phyloP scores from a whole-genome alignment of 2,329 filamentous ascomycete species.

The Diplodia sapinea region DNA sequence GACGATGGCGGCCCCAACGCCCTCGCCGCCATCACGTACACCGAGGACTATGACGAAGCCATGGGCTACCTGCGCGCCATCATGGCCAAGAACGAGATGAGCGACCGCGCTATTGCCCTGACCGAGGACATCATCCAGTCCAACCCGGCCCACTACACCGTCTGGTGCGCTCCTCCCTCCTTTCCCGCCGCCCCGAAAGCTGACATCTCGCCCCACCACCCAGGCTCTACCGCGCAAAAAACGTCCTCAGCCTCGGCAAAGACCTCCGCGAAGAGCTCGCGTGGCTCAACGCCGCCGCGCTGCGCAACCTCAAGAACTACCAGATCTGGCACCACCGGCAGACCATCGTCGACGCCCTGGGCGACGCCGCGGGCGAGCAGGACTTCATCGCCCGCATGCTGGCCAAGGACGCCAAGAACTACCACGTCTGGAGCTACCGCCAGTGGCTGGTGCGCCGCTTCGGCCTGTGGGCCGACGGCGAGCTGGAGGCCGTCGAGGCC shows the following conservation, averaged over 20 bases:
- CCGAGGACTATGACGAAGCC: slow-evolving; percentile 86
- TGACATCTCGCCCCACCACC: not conserved
- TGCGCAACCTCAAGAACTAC: slow-evolving; percentile 93
- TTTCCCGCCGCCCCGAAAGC: not conserved
- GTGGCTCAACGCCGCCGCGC: slow-evolving; percentile 85
- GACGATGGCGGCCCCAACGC: slow-evolving; percentile 77
- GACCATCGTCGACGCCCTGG: slow-evolving; percentile 62
- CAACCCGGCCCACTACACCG: slow-evolving; percentile 97
- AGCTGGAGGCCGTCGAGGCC: slow-evolving; percentile 73
- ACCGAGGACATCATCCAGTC: slow-evolving; percentile 89
- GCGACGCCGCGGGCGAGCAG: slow-evolving; percentile 69
- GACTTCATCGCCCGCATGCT: slow-evolving; percentile 83
- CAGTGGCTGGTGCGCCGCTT: slow-evolving; percentile 75
- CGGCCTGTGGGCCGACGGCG: slow-evolving; percentile 60
- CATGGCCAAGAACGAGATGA: slow-evolving; percentile 88
- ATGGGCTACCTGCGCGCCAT: slow-evolving; percentile 92
- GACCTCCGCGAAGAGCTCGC: slow-evolving; percentile 73
- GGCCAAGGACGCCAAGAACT: slow-evolving; percentile 88
- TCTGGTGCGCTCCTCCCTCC: slow-evolving; percentile 66
- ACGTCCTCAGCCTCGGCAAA: slow-evolving; percentile 70
- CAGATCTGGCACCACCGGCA: slow-evolving; percentile 85
- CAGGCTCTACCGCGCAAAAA: slow-evolving; percentile 84
- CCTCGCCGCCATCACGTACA: slow-evolving; percentile 91
- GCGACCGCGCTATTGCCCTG: slow-evolving; percentile 75
- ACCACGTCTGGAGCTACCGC: slow-evolving; percentile 97